Base-by-base conservation (phyloP, 441 rosid genomes). In the Corymbia citriodora region DNA sequence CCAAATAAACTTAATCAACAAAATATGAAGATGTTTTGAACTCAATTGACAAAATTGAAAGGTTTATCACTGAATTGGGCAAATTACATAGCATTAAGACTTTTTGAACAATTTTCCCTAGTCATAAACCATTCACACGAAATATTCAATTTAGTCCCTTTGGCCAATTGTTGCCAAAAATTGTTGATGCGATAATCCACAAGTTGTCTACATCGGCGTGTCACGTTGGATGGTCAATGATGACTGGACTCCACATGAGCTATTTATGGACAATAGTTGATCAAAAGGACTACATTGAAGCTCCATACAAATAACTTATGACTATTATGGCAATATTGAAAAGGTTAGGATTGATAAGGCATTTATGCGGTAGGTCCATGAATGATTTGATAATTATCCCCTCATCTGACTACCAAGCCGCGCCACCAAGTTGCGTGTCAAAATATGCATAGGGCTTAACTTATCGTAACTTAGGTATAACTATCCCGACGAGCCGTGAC, bases 191-290 rank as follows among this genome's bases (percentile, higher is more conserved):
- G 23, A 7, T 3, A 27, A 72, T 0, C 45, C 49, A 36, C 15
- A 10, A 19, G 27, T 40, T 19, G 36, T 72, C 3, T 8, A 36
- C 7, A 2, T 72, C 4, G 6, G 1, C 15, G 0, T 19, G 23
- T 31, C 18, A 16, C 7, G 16, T 68, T 16, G 12, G 0, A 68
- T 17, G 49, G 8, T 0, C 13, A 4, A 4, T 15, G 0, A 72
- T 72, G 15, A 36, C 8, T 19, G 23, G 1, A 72, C 13, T 2
- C 7, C 27, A 72, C 4, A 7, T 70, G 2, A 70, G 7, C 1
- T 33, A 9, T 70, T 33, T 33, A 0, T 9, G 0, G 14, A 3
- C 6, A 7, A 14, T 6, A 36, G 1, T 18, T 72, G 8, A 2
- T 10, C 14, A 6, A 3, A 79, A 4, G 4, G 8, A 3, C 2